phyloP scores from a whole-genome alignment of 257 asterid genomes.

The Fraxinus quadrangulata region DNA sequence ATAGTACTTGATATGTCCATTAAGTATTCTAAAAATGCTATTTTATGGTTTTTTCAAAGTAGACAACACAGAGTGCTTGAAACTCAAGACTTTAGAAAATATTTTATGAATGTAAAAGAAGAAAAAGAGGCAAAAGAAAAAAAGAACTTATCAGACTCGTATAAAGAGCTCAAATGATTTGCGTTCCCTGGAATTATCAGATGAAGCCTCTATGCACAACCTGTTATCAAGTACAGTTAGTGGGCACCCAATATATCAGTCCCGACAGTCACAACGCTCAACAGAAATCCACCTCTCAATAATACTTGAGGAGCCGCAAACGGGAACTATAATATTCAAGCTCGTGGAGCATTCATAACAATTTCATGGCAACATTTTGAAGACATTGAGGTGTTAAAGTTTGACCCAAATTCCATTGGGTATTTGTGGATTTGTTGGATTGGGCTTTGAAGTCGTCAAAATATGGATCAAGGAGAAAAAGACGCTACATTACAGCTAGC shows the following conservation, averaged over 20 bases:
- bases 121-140: background rate
- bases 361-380: slow-evolving; percentile 33
- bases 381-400: background rate
- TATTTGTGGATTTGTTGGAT: too few relatives aligned
- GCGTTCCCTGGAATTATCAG: slow-evolving; percentile 47
- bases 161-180: slow-evolving; percentile 62
- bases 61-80: too few relatives aligned
- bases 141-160: slow-evolving; percentile 49
- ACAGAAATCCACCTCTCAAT: slow-evolving; percentile 74
- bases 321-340: slow-evolving; percentile 64
- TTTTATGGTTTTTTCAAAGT: too few relatives aligned
- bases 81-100: too few relatives aligned
- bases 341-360: slow-evolving; percentile 66
- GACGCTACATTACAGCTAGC: too few relatives aligned
- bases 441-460: too few relatives aligned
- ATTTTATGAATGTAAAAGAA: too few relatives aligned
- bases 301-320: slow-evolving; percentile 72
- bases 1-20: too few relatives aligned
- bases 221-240: slow-evolving; percentile 44
- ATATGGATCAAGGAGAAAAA: too few relatives aligned
- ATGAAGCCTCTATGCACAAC: slow-evolving; percentile 32
- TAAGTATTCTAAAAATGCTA: too few relatives aligned
- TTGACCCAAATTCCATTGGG: too few relatives aligned
- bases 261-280: slow-evolving; percentile 89
- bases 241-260: slow-evolving; percentile 95